Evolutionary conservation across 768 basidiomycete genomes (phyloP).

Genomic region (Termitomyces sp.): DNA sequence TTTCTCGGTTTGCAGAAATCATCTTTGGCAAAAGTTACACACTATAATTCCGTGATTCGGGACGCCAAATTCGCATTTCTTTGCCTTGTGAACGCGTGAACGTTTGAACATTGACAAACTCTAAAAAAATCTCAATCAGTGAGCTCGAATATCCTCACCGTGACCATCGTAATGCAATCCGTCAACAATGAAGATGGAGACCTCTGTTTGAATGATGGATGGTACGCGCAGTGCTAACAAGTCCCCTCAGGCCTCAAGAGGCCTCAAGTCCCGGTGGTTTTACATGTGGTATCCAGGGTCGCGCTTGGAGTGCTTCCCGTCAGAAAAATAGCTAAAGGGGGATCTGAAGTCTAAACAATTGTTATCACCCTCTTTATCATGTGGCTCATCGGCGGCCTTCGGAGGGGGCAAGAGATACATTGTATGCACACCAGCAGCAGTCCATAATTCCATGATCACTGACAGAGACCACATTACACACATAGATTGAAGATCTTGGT

Average conservation of each 20-base stretch:
- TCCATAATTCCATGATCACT: not conserved
- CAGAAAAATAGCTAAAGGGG: constrained; percentile 4
- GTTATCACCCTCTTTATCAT: not conserved
- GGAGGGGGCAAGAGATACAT: not conserved
- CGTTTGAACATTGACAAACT: not conserved
- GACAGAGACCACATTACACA: too few species aligned
- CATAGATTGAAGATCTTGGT: not conserved
- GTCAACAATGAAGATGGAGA: too few species aligned
- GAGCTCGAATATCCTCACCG: not conserved
- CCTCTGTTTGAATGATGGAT: too few species aligned
- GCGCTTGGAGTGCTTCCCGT: not conserved
- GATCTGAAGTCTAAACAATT: not conserved
- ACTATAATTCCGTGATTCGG: not conserved
- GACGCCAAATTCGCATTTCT: not conserved
- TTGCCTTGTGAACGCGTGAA: not conserved
- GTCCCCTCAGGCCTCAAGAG: not conserved
- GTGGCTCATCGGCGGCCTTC: not conserved
- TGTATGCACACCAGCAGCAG: not conserved
- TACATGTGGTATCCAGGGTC: not conserved
- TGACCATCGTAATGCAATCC: not conserved
- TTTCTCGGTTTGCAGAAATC: not conserved
- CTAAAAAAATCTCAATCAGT: too few species aligned
- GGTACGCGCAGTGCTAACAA: too few species aligned
- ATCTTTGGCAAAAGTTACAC: not conserved
- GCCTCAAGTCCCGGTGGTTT: not conserved